Conservation (phyloP, 2,329 filamentous ascomycete species). For the Aspergillus bombycis region DNA sequence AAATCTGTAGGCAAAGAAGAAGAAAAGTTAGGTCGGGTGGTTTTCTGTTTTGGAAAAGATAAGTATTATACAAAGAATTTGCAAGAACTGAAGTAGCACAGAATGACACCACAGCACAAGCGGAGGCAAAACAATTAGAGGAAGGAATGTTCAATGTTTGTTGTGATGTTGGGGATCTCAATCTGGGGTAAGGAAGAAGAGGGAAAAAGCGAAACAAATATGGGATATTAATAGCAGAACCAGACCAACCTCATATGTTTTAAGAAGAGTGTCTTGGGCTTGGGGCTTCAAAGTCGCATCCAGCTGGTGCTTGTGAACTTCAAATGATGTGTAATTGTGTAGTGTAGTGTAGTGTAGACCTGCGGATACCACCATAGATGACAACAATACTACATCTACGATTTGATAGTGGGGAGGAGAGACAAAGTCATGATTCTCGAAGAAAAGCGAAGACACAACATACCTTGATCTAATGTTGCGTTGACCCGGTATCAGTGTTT, state of each 20-base stretch:
- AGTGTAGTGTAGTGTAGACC: constrained; percentile 1
- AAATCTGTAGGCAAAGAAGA: neutral
- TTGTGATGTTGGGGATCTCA: constrained; percentile 9
- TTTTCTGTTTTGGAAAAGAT: neutral
- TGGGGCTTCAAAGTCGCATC: neutral
- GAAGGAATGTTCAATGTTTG: constrained; percentile 3
- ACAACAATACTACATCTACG: neutral
- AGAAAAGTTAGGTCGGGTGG: neutral
- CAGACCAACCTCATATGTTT: neutral
- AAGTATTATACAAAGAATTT: constrained; percentile 4
- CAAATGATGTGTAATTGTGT: neutral
- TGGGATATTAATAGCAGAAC: neutral
- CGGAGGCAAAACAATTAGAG: neutral
- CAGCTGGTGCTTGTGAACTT: neutral
- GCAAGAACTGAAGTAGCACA: neutral
- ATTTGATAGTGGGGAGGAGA: neutral
- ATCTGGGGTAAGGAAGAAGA: constrained; percentile 18
- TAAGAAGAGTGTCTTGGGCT: neutral
- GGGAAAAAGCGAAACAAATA: constrained; percentile 8
- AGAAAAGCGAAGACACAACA: neutral
- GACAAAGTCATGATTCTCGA: neutral
- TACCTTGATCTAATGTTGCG: neutral
- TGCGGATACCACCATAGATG: constrained; percentile 2
- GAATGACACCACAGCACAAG: neutral
- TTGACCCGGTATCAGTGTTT: neutral